Conservation (phyloP, 192 early-diverging fungal species). For the Phycomyces nitens region DNA sequence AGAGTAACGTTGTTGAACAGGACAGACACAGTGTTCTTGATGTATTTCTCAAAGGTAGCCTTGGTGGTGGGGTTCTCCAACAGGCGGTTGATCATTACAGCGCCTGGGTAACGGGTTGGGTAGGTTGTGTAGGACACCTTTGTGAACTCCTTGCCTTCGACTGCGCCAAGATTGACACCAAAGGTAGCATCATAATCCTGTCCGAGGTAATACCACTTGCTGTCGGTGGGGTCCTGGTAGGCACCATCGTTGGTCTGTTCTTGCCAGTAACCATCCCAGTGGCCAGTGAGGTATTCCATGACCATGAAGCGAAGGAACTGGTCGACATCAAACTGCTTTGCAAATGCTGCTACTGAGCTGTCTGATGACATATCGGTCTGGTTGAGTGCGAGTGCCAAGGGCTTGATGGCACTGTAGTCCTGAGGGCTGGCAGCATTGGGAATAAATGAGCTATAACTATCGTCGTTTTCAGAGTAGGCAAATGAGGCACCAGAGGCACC, state of each 20-base stretch:
- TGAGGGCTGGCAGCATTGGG: conserved; percentile 30
- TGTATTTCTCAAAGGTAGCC: conserved; percentile 37
- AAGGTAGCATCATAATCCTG: conserved; percentile 52
- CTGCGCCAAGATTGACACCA: conserved; percentile 37
- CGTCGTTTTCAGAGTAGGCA: conserved; percentile 23
- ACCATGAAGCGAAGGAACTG: conserved; percentile 46
- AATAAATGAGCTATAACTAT: conserved; percentile 32
- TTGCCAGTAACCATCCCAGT: conserved; percentile 52
- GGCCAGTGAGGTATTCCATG: conserved; percentile 43
- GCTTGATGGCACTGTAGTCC: conserved; percentile 16
- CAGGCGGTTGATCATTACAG: conserved; percentile 43
- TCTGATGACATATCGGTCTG: conserved; percentile 30
- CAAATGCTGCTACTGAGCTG: conserved; percentile 23
- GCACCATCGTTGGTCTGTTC: conserved; percentile 43
- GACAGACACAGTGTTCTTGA: conserved; percentile 37
- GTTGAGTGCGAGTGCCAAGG: conserved; percentile 26
- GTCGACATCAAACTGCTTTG: conserved; percentile 36
- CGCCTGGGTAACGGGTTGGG: conserved; percentile 32
- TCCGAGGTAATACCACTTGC: conserved; percentile 39
- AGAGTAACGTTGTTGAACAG: conserved; percentile 47
- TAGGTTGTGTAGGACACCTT: conserved; percentile 35
- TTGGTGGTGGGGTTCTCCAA: conserved; percentile 35
- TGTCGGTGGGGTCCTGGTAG: conserved; percentile 38
- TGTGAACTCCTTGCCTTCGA: conserved; percentile 12
- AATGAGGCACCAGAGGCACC: conserved; percentile 45